Evolutionary conservation across 2,329 filamentous ascomycete species (phyloP).

Genomic region (Epicoccum nigrum): DNA sequence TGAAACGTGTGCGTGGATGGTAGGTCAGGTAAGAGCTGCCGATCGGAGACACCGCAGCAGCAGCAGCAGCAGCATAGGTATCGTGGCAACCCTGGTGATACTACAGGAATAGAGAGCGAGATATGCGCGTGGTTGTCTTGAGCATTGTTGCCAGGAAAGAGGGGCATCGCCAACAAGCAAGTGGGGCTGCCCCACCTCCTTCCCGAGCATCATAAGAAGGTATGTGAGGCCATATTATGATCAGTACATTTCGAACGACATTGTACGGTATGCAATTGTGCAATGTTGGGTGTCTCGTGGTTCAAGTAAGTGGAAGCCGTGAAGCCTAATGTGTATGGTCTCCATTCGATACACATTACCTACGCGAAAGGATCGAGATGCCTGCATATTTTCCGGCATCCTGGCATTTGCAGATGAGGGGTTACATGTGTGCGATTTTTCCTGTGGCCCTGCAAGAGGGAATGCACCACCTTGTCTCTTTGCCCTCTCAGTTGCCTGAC

Average conservation of each 20-base stretch:
- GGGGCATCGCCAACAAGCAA: not conserved
- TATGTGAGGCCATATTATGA: no score
- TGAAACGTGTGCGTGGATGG: not conserved
- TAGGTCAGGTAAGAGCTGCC: slow-evolving; percentile 1
- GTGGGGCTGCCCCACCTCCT: not conserved
- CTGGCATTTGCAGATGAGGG: not conserved
- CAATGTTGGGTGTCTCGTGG: no score
- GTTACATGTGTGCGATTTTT: not conserved
- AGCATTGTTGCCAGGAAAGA: not conserved
- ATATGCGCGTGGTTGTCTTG: not conserved
- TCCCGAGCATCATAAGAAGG: not conserved
- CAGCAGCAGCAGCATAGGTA: not conserved
- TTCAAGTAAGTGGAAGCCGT: no score
- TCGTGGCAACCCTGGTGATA: not conserved
- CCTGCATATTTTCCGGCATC: not conserved
- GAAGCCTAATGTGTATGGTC: no score
- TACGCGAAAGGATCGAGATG: not conserved
- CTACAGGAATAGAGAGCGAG: not conserved
- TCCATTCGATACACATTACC: not conserved
- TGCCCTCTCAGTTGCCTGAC: no score
- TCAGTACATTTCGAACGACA: no score
- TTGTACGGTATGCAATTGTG: no score
- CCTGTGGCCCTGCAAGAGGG: no score
- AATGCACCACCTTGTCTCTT: no score
- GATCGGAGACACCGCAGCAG: not conserved